Conservation (phyloP, 1,284 basidiomycete species). For the Wallemia ichthyophaga region DNA sequence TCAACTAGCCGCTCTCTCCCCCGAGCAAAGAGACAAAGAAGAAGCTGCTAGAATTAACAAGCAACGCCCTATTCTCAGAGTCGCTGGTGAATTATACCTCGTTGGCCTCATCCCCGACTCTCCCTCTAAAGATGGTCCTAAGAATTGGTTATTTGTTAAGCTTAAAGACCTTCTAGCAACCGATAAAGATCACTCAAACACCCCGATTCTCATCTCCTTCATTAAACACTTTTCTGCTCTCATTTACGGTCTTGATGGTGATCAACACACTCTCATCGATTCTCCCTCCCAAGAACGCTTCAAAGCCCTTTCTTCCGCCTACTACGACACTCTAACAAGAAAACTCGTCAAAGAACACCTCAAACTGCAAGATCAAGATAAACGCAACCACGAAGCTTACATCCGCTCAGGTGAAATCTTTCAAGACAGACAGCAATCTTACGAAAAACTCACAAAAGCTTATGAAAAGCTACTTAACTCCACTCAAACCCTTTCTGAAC, state of each 20-base stretch:
- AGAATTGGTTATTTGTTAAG: conserved; percentile 27
- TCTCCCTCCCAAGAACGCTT: conserved; percentile 60
- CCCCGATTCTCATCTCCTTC: conserved; percentile 25
- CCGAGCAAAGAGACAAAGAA: conserved; percentile 77
- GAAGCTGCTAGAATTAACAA: conserved; percentile 46
- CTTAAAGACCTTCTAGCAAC: conserved; percentile 69
- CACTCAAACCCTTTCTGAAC: conserved; percentile 64
- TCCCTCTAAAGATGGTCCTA: conserved; percentile 4
- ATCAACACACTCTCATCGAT: conserved; percentile 22
- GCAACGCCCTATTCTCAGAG: conserved; percentile 56
- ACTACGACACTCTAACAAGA: conserved; percentile 70
- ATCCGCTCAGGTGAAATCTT: conserved; percentile 97
- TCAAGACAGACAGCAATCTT: conserved; percentile 89
- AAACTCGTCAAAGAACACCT: conserved; percentile 71
- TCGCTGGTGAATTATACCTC: conserved; percentile 64
- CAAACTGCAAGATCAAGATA: conserved; percentile 85
- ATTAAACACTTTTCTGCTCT: conserved; percentile 3
- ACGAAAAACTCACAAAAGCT: conserved; percentile 86
- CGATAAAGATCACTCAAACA: conserved; percentile 30
- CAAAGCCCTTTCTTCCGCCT: conserved; percentile 69
- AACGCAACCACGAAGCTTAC: conserved; percentile 88
- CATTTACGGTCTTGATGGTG: not conserved
- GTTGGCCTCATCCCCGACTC: conserved; percentile 27
- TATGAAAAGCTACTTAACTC: conserved; percentile 69
- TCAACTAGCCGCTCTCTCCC: conserved; percentile 26